phyloP scores from a whole-genome alignment of 306 rosid genomes.

The Delonix regia region DNA sequence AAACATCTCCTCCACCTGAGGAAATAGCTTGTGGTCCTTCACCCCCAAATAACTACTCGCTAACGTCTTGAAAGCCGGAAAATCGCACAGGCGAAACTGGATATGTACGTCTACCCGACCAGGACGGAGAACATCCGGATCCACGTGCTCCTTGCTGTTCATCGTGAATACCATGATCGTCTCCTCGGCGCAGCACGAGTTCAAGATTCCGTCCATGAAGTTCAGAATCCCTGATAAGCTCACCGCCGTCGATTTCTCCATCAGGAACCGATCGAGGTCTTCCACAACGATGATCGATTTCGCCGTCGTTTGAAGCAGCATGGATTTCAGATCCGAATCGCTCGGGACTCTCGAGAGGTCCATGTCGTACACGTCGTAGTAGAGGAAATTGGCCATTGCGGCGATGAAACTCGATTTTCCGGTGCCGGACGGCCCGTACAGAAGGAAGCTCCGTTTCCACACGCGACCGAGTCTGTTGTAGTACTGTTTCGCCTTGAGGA shows the following conservation, averaged over 20 bases:
- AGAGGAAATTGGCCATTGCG: constrained; percentile 86
- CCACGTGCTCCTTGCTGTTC: constrained; percentile 61
- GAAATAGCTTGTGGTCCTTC: constrained; percentile 81
- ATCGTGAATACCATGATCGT: constrained; percentile 80
- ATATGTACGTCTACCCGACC: constrained; percentile 89
- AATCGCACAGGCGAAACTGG: constrained; percentile 66
- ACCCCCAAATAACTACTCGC: constrained; percentile 63
- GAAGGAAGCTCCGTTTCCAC: constrained; percentile 83
- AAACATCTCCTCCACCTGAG: constrained; percentile 77
- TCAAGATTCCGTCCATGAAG: constrained; percentile 82
- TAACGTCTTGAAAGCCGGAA: constrained; percentile 57
- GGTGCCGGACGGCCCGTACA: constrained; percentile 89
- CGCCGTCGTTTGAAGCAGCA: constrained; percentile 63
- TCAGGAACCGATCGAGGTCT: constrained; percentile 70
- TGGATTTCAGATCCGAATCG: constrained; percentile 63
- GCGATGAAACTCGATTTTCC: constrained; percentile 92
- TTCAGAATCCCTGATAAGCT: constrained; percentile 63
- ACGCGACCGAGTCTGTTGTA: constrained; percentile 75
- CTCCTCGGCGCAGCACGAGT: constrained; percentile 71
- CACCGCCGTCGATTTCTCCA: constrained; percentile 49
- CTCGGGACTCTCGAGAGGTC: constrained; percentile 51
- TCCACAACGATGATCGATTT: constrained; percentile 72
- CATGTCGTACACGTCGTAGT: constrained; percentile 71
- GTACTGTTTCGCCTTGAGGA: constrained; percentile 70
- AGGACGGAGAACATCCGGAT: constrained; percentile 67